These are phyloP conservation scores for Bryoglossum gracile DNA, from an alignment of 495 filamentous ascomycete species.

Conservation along the genomic window DNA sequence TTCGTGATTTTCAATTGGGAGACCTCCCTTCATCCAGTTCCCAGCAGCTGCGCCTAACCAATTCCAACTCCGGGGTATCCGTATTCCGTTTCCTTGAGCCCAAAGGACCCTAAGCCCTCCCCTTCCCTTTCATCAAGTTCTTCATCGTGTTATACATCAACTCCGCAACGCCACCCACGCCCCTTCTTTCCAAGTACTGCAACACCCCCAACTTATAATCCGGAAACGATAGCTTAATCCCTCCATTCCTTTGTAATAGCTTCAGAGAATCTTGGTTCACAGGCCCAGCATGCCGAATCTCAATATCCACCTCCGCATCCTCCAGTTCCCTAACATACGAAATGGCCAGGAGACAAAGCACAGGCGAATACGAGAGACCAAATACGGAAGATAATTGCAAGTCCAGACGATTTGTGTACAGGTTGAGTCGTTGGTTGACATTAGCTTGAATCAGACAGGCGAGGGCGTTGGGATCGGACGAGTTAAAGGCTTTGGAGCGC, in stretches of 20 bases:
- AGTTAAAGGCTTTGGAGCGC: slow-evolving; percentile 67
- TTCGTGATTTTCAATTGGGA: too few species aligned
- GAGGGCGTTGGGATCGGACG: slow-evolving; percentile 58
- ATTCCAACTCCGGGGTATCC: too few species aligned
- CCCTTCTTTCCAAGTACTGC: slow-evolving; percentile 56
- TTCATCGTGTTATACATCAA: slow-evolving; percentile 85
- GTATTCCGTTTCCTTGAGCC: too few species aligned
- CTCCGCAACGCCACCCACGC: slow-evolving; percentile 57
- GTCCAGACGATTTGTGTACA: slow-evolving; percentile 36
- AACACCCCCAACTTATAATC: slow-evolving; percentile 73
- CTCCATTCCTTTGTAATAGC: slow-evolving; percentile 58
- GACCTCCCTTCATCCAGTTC: not conserved
- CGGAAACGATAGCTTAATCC: slow-evolving; percentile 60
- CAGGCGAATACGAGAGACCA: slow-evolving; percentile 61
- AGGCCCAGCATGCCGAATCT: slow-evolving; percentile 61
- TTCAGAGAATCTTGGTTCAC: slow-evolving; percentile 62
- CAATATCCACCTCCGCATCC: slow-evolving; percentile 41
- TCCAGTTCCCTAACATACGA: slow-evolving; percentile 62
- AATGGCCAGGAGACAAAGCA: slow-evolving; percentile 58
- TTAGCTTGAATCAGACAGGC: slow-evolving; percentile 59
- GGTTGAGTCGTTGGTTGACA: slow-evolving; percentile 38
- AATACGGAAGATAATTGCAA: slow-evolving; percentile 51
- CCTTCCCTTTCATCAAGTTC: slow-evolving; percentile 45
- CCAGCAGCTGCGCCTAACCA: too few species aligned
- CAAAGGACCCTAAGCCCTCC: slow-evolving; percentile 1